Percentiles rank a stretch among this genome's conserved stretches.
Conservation (phyloP, 75 land plant species). For the Adiantum capillusveneris region DNA sequence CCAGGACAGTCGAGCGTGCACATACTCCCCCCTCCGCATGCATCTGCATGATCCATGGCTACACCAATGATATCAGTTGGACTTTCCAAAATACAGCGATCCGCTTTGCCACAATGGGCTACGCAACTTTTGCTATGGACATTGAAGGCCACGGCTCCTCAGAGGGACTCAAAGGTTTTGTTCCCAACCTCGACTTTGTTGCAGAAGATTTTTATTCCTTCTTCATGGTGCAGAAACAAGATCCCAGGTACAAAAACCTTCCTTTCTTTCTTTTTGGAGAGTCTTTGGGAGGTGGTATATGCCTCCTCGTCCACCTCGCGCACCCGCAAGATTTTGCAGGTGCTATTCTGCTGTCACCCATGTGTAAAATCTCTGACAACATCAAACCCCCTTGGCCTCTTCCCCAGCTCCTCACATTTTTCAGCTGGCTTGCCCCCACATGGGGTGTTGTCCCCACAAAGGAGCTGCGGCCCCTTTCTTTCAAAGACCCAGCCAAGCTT, state of each 20-base stretch:
- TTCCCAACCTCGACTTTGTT: constrained; percentile 15
- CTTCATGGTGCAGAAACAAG: constrained; percentile 17
- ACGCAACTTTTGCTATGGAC: constrained; percentile 26
- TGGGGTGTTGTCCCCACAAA: constrained; percentile 66
- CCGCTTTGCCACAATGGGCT: neutral
- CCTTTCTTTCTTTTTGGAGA: constrained; percentile 70
- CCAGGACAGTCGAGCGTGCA: neutral
- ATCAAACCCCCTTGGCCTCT: constrained; percentile 74
- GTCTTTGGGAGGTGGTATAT: constrained; percentile 80
- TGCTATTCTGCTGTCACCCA: constrained; percentile 67
- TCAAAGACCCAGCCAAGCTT: constrained; percentile 59
- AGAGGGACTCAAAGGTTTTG: constrained; percentile 28
- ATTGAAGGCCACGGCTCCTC: constrained; percentile 35
- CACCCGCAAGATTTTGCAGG: constrained; percentile 30
- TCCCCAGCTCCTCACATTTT: constrained; percentile 36
- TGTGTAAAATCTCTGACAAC: constrained; percentile 78
- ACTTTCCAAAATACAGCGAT: constrained; percentile 1
- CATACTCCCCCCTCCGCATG: constrained; percentile 20
- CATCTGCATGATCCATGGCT: constrained; percentile 11
- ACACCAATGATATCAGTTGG: constrained; percentile 3
- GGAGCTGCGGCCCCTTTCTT: constrained; percentile 61
- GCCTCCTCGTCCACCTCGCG: constrained; percentile 50
- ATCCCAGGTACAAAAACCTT: constrained; percentile 18
- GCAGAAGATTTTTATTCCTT: constrained; percentile 18
- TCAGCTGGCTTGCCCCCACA: constrained; percentile 39